These are phyloP conservation scores for Leptographium galeiforme DNA, from an alignment of 2,329 filamentous ascomycete genomes.

Conservation along the genomic window DNA sequence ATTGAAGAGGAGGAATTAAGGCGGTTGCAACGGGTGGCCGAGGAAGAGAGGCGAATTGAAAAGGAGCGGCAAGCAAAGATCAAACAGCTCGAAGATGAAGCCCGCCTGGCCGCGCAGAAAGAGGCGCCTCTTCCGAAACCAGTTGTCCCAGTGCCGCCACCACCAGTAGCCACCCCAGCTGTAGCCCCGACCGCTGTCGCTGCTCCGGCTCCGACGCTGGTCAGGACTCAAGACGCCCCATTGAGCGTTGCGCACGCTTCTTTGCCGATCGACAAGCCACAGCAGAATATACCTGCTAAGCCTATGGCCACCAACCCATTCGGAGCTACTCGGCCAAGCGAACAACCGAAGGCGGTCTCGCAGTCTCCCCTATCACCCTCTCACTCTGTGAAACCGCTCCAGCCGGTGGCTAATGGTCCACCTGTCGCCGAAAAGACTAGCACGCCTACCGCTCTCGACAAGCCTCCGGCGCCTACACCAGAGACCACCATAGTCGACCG, in stretches of 20 bases:
- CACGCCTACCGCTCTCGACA: neutral
- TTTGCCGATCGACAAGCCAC: no score
- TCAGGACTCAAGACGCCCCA: no score
- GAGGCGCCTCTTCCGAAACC: constrained; percentile 17
- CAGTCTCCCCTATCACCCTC: neutral
- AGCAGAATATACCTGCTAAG: no score
- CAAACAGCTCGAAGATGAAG: constrained; percentile 16
- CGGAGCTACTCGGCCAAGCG: neutral
- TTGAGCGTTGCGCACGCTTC: no score
- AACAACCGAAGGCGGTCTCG: neutral
- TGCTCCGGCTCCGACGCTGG: no score
- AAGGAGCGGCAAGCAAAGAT: constrained; percentile 12
- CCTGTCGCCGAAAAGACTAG: neutral
- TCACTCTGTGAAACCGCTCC: neutral
- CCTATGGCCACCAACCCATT: no score
- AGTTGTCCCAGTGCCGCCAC: neutral
- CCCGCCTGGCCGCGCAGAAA: constrained; percentile 19
- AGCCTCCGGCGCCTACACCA: neutral
- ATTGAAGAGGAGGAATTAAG: constrained; percentile 14
- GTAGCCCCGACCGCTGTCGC: neutral
- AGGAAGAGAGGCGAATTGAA: constrained; percentile 14
- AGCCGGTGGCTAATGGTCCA: neutral
- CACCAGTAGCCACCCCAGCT: neutral
- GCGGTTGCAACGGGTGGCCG: constrained; percentile 13
- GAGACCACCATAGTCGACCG: constrained; percentile 20